phyloP scores from a whole-genome alignment of 495 filamentous ascomycete genomes.

The Sordaria brevicollis region DNA sequence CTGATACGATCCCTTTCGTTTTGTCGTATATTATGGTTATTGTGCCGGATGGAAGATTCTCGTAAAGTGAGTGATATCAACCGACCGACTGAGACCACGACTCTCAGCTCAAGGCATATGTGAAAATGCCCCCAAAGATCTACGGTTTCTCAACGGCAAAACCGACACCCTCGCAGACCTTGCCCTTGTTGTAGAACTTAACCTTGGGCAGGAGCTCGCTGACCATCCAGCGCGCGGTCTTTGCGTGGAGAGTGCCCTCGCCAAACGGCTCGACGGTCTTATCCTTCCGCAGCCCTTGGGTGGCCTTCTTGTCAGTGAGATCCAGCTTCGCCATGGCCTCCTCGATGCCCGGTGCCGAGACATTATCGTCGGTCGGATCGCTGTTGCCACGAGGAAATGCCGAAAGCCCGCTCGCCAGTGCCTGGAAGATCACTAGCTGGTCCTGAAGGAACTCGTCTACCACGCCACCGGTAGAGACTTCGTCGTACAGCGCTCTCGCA shows the following conservation, averaged over 20 bases:
- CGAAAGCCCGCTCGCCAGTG: slow-evolving; percentile 49
- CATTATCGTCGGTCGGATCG: slow-evolving; percentile 6
- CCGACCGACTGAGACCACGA: neutral
- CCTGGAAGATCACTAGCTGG: slow-evolving; percentile 75
- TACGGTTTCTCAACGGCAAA: slow-evolving; percentile 9
- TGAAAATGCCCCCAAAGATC: neutral
- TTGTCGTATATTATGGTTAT: neutral
- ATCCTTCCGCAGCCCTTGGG: slow-evolving; percentile 16
- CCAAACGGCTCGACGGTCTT: slow-evolving; percentile 36
- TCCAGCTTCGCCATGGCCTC: slow-evolving; percentile 5
- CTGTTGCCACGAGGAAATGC: slow-evolving; percentile 19
- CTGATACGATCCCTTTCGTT: neutral
- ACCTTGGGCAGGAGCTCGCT: slow-evolving; percentile 40
- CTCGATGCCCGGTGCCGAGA: slow-evolving; percentile 6
- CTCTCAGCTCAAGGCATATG: neutral
- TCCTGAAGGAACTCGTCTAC: slow-evolving; percentile 70
- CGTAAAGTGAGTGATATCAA: neutral
- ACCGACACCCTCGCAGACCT: slow-evolving; percentile 41
- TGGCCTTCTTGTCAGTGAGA: slow-evolving; percentile 7
- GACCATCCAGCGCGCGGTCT: slow-evolving; percentile 68
- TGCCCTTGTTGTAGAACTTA: slow-evolving; percentile 42
- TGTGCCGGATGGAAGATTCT: neutral
- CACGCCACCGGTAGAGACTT: slow-evolving; percentile 42
- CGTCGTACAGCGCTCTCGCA: slow-evolving; percentile 45
- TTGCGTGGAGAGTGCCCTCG: slow-evolving; percentile 56